Base-by-base conservation (phyloP, 345 rosid genomes). In the Hevea brasiliensis region DNA sequence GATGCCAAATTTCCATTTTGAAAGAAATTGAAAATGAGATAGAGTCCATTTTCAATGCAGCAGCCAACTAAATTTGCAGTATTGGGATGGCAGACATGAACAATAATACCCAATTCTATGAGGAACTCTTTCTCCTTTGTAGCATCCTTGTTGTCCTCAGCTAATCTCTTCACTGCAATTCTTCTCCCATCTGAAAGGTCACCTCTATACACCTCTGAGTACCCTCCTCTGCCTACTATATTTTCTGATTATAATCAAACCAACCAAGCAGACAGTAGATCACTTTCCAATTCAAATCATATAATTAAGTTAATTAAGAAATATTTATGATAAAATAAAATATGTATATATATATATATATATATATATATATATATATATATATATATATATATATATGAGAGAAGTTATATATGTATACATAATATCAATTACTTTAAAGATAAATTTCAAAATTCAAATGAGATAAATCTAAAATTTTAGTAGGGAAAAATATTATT, bases 141-240 rank as follows among this genome's bases (percentile, higher is more conserved):
- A 66, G 82, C 87, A 79, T 92, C 91, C 26, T 80, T 90, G 85
- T 86, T 90, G 82, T 89, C 95, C 73, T 85, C 89, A 2, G 95
- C 80, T 77, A 92, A 68, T 79, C 89, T 92, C 86, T 94, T 94
- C 73, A 92, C 97, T 17, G 98, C 98, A 44, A 92, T 82, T 23
- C 77, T 70, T 80, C 80, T 85, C 58, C 97, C 97, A 74, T 90
- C 89, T n/a, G 72, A 65, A 71, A 94, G 86, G 70, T 89, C 89
- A 21, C 98, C 98, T 83, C 87, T 87, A 73, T 92, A 94, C 42
- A 94, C 98, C 70, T 94, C 97, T 20, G 98, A 89, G 81, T 88
- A 90, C 24, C 97, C 98, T 17, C 98, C 97, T 82, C 85, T 73
- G 9, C 97, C 97, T 26, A 89, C 91, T 74, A 90, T 73, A 40